Base-by-base conservation (phyloP, 495 filamentous ascomycete species). In the Daldinia grandis region DNA sequence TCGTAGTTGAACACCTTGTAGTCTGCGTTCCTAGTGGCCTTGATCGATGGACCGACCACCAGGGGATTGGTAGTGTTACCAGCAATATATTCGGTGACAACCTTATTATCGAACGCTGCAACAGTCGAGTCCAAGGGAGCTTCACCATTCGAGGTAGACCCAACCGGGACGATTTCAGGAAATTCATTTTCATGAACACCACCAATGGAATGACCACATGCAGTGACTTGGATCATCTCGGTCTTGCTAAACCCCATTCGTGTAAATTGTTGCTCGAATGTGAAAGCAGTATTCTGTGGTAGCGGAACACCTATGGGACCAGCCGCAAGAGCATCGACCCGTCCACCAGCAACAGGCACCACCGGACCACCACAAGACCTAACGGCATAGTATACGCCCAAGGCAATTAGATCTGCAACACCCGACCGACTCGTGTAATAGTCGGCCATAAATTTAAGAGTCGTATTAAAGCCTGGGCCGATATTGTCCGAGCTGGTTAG, bases 171-270 rank as follows among this genome's bases (percentile, higher is more conserved):
- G 44, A 88, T 83, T 17, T 84, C 76, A 1, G 86, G 84, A 67
- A 89, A 89, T 61, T 86, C 81, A 9, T 62, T 72, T 5, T 79
- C 80, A 75, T 91, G 88, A 6, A 90, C 87, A 19, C 86, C 86
- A 24, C 88, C 88, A 33, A 90, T 77, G 3, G 85, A 85, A 72
- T 90, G 88, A 1, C 88, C 88, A 63, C 88, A 90, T 17, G 87
- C 88, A 10, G 83, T 84, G 54, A 88, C 78, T 65, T 85, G 83
- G 51, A 90, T 88, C 85, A 88, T 88, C 66, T 89, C 85, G 1
- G 80, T 77, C 8, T 57, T 69, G 51, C 75, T 82, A 75, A 88
- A 89, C 12, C 88, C 88, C 80, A 88, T 87, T 59, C 87, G 82
- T 24, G 75, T 40, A 68, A 89, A 89, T 69, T 88, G 85, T 44